Percentiles rank a stretch among this genome's conserved stretches.
phyloP scores from a whole-genome alignment of 139 green algal species.

The Zygnema circumcarinatum region DNA sequence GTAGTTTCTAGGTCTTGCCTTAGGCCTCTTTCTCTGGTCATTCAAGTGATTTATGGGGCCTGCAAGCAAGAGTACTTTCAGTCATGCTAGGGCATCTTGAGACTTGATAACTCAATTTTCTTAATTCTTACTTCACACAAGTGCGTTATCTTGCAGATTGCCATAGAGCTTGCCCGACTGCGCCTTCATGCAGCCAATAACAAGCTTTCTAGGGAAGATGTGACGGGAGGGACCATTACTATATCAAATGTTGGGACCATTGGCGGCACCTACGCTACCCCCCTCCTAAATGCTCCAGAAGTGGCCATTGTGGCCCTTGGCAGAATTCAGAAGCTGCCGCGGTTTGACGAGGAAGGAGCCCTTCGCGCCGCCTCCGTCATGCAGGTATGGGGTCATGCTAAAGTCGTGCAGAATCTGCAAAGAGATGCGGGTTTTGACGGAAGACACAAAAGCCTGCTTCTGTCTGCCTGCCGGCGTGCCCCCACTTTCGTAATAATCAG shows the following conservation, averaged over 20 bases:
- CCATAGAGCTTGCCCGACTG: conserved; percentile 73
- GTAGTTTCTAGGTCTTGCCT: no score
- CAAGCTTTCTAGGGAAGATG: conserved; percentile 69
- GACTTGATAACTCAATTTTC: no score
- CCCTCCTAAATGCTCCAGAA: conserved; percentile 77
- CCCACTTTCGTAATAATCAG: neutral
- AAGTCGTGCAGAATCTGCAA: neutral
- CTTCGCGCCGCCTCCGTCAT: conserved; percentile 41
- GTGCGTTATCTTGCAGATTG: no score
- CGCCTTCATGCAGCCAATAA: conserved; percentile 73
- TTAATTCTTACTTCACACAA: no score
- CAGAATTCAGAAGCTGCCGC: conserved; percentile 61
- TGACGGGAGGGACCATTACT: conserved; percentile 81
- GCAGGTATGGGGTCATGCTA: conserved; percentile 30
- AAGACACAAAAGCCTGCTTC: neutral
- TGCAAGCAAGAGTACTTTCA: no score
- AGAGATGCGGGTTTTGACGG: neutral
- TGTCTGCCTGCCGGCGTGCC: neutral
- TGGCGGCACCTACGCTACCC: conserved; percentile 82
- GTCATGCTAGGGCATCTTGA: no score
- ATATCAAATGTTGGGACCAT: conserved; percentile 91
- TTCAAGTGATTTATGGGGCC: no score
- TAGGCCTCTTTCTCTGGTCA: no score
- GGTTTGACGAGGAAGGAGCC: conserved; percentile 31
- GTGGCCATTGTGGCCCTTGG: conserved; percentile 88